These are phyloP conservation scores for Rhizophagus clarus DNA, from an alignment of 192 early-diverging fungal species.

Conservation along the genomic window DNA sequence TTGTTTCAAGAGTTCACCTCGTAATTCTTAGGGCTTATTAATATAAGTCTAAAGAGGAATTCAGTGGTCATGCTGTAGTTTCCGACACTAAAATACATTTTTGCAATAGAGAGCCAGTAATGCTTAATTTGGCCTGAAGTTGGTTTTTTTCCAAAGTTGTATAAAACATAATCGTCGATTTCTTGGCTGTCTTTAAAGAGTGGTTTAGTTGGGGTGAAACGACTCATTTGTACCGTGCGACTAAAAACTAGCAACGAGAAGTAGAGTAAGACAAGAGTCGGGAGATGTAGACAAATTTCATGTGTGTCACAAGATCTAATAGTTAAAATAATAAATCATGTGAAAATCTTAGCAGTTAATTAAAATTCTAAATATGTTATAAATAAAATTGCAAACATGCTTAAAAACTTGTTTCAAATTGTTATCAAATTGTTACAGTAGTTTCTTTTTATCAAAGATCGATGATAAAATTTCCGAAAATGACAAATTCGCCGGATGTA, in stretches of 20 bases:
- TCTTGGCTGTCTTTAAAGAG: neutral
- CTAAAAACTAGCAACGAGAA: too few relatives aligned
- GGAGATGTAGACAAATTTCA: too few relatives aligned
- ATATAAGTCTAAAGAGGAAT: neutral
- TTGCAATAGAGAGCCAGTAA: slow-evolving; percentile 12
- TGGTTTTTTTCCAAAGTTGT: neutral
- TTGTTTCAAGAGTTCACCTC: neutral
- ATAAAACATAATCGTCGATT: slow-evolving; percentile 1
- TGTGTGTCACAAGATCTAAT: too few relatives aligned
- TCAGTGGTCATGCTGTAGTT: neutral
- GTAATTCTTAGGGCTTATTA: neutral
- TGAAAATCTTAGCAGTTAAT: too few relatives aligned
- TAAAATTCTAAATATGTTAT: too few relatives aligned
- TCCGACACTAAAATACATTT: slow-evolving; percentile 2
- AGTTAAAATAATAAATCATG: too few relatives aligned
- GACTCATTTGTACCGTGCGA: neutral
- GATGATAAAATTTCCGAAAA: neutral
- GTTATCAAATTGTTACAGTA: neutral
- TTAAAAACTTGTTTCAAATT: neutral
- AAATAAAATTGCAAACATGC: neutral
- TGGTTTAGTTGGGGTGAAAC: neutral
- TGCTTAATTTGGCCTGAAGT: neutral
- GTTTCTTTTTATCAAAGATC: too few relatives aligned
- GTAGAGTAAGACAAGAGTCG: too few relatives aligned
- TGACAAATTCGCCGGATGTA: neutral